A percentile compares a stretch with the other conserved stretches of the same genome.
Evolutionary conservation across 2,329 filamentous ascomycete genomes (phyloP).

Genomic region (Emergomyces africanus): DNA sequence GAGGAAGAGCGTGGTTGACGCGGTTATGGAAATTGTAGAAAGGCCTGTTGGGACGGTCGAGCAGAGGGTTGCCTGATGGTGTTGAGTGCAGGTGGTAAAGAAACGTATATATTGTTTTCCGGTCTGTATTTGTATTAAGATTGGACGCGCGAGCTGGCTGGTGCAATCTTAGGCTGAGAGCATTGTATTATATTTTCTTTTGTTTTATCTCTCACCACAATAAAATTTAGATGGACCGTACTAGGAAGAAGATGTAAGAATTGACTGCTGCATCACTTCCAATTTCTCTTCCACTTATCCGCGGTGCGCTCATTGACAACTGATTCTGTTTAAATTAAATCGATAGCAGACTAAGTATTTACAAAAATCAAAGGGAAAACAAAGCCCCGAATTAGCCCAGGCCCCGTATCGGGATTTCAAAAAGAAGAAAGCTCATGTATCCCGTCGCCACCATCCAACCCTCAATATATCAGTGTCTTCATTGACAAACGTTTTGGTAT

Average conservation of each 20-base stretch:
- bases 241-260: background rate
- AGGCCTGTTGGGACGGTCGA: constrained; percentile 78
- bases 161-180: background rate
- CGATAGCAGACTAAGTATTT: background rate
- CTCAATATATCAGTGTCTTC: background rate
- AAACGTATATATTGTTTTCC: background rate
- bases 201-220: background rate
- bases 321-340: background rate
- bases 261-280: background rate
- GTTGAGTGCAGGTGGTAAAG: background rate
- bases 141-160: background rate
- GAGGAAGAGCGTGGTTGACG: constrained; percentile 69
- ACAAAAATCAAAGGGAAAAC: background rate
- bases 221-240: background rate
- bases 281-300: background rate
- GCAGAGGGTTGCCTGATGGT: constrained; percentile 47
- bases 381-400: background rate
- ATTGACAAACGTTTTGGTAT: background rate
- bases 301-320: background rate
- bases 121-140: background rate
- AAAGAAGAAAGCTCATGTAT: background rate
- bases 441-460: background rate
- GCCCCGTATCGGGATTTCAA: background rate
- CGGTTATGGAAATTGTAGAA: constrained; percentile 77
- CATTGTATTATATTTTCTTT: background rate